phyloP scores from a whole-genome alignment of 2,329 filamentous ascomycete genomes.

The Septoria petroselini region DNA sequence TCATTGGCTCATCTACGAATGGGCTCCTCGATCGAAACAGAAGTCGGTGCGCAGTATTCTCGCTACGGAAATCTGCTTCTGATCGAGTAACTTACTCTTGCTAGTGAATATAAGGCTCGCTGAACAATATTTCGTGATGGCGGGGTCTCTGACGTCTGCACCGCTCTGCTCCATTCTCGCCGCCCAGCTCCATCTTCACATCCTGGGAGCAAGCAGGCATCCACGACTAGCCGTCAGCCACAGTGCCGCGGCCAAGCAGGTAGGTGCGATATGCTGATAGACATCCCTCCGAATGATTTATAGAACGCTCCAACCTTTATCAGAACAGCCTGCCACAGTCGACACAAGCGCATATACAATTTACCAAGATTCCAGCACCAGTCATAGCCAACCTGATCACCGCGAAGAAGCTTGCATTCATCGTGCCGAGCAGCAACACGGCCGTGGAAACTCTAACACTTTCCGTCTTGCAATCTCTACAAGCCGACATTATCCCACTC shows the following conservation, averaged over 20 bases:
- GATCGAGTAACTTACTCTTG: too few species aligned
- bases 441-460: conserved; percentile 45
- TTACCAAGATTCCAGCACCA: conserved; percentile 13
- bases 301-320: background rate
- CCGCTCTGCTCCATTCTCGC: too few species aligned
- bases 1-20: too few species aligned
- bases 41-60: too few species aligned
- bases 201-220: background rate
- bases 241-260: background rate
- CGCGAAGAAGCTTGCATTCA: conserved; percentile 39
- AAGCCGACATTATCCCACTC: conserved; percentile 34
- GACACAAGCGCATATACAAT: background rate
- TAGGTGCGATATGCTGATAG: background rate
- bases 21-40: too few species aligned
- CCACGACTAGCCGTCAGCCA: background rate
- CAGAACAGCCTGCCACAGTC: background rate
- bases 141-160: too few species aligned
- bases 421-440: conserved; percentile 48
- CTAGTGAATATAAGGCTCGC: too few species aligned
- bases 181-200: too few species aligned
- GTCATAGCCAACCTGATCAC: conserved; percentile 21
- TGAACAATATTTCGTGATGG: too few species aligned
- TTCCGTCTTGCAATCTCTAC: conserved; percentile 39
- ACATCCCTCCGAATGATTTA: background rate
- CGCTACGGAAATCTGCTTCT: too few species aligned